phyloP scores from a whole-genome alignment of 2,329 filamentous ascomycete species.

The Fusarium dimerum region DNA sequence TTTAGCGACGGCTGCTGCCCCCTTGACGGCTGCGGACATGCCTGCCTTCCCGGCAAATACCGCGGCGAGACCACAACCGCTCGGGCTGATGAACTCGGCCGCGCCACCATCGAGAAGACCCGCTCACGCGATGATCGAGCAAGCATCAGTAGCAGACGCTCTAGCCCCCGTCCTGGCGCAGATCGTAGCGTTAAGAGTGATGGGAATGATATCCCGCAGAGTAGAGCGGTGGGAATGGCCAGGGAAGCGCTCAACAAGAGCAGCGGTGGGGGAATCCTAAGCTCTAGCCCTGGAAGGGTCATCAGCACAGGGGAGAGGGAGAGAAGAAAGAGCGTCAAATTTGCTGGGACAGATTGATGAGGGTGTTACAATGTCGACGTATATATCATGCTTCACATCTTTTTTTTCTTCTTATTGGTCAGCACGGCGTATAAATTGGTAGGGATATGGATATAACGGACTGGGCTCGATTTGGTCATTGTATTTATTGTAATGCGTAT shows the following conservation, averaged over 20 bases:
- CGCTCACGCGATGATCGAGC: constrained; percentile 29
- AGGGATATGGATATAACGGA: no score
- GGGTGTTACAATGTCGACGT: not conserved
- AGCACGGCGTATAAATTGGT: not conserved
- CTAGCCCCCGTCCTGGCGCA: constrained; percentile 29
- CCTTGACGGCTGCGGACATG: constrained; percentile 65
- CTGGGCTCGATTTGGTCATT: no score
- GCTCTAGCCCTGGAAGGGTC: constrained; percentile 50
- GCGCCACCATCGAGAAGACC: constrained; percentile 45
- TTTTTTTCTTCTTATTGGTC: not conserved
- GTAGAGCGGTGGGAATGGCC: constrained; percentile 61
- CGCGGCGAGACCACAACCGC: constrained; percentile 48
- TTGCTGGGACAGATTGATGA: constrained; percentile 45
- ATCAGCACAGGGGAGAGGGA: constrained; percentile 47
- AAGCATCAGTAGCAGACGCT: constrained; percentile 28
- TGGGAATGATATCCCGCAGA: constrained; percentile 56
- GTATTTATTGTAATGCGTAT: no score
- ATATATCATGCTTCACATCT: not conserved
- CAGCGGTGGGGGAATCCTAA: constrained; percentile 41
- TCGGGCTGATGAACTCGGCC: constrained; percentile 53
- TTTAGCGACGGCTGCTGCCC: constrained; percentile 62
- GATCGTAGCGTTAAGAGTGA: constrained; percentile 44
- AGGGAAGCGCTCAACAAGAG: constrained; percentile 50
- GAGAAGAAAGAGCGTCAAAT: constrained; percentile 66
- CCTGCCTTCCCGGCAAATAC: constrained; percentile 60